Base-by-base conservation (phyloP, 495 filamentous ascomycete genomes). In the Tuber microsphaerosporum region DNA sequence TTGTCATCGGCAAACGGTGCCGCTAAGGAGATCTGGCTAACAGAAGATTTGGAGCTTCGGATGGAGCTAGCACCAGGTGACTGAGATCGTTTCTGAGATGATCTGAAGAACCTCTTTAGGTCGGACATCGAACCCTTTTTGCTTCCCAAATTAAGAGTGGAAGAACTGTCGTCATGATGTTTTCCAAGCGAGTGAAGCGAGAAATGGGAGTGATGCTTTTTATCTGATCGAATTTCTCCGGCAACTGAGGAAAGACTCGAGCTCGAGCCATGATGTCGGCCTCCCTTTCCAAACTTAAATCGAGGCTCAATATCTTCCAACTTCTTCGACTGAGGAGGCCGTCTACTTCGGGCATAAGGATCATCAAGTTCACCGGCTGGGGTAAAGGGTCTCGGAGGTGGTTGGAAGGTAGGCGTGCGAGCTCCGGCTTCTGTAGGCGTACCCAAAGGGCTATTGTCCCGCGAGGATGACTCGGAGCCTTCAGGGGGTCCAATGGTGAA, bases 1-100 rank as follows among this genome's bases (percentile, higher is more conserved):
- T 97, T 94, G 81, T 97, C 94, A 83, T 98, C 94, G 22, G 91
- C 92, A 83, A 98, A 99, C 5, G 95, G 96, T 48, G 89, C 82
- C 88, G 92, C 34, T 90, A 65, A 83, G 12, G 84, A 81, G 87
- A 81, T 87, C 87, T 75, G 87, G 86, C 46, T 84, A 65, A 80
- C 42, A 88, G 86, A 41, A 91, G 91, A 31, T 89, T 90, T 77
- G 86, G 85, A 26, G 84, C 83, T 39, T 89, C 90, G 46, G 90
- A 93, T 69, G 89, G 87, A 22, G 86, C 81, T 51, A 91, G 88
- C 83, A 92, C 96, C 73, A 85, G 84, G 80, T 90, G 92, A 84
- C 89, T 87, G 78, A 86, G 87, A 65, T 87, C 86, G 41, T 89
- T 88, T 72, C 85, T 91, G 83, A 89, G 85, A 75, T 90, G 89